A percentile compares a stretch with the other conserved stretches of the same genome.
These are phyloP conservation scores for Citrus medica DNA, from an alignment of 345 rosid species.

Conservation along the genomic window DNA sequence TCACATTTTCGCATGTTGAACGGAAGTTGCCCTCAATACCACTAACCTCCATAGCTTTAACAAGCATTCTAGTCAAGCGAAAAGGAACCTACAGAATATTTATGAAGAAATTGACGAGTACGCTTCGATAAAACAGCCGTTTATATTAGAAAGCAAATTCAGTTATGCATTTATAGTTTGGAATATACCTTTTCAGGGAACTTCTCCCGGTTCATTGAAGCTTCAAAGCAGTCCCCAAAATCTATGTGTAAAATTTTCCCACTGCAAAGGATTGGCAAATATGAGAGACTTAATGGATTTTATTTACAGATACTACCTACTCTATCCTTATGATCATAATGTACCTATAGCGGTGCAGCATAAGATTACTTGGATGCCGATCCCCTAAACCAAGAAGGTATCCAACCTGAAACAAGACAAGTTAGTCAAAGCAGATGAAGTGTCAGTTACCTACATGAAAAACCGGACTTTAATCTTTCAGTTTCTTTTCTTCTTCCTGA, in stretches of 20 bases:
- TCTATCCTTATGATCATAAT: neutral
- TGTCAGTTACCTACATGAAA: neutral
- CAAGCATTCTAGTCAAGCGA: conserved; percentile 99
- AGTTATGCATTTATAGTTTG: neutral
- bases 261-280: conserved; percentile 39
- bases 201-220: conserved; percentile 97
- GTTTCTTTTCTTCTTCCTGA: neutral
- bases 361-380: conserved; percentile 98
- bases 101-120: neutral
- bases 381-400: conserved; percentile 99
- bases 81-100: conserved; percentile 70
- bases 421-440: neutral
- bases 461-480: neutral
- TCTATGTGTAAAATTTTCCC: conserved; percentile 98
- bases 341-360: conserved; percentile 90
- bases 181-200: conserved; percentile 88
- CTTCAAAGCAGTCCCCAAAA: conserved; percentile 99
- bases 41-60: conserved; percentile 99
- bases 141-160: neutral
- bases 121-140: neutral
- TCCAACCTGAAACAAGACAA: conserved; percentile 69
- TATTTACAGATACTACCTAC: neutral
- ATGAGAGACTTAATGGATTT: conserved; percentile 7
- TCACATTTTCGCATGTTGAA: conserved; percentile 90
- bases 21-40: conserved; percentile 97